phyloP scores from a whole-genome alignment of 2,329 filamentous ascomycete species.

The Cytospora mali region DNA sequence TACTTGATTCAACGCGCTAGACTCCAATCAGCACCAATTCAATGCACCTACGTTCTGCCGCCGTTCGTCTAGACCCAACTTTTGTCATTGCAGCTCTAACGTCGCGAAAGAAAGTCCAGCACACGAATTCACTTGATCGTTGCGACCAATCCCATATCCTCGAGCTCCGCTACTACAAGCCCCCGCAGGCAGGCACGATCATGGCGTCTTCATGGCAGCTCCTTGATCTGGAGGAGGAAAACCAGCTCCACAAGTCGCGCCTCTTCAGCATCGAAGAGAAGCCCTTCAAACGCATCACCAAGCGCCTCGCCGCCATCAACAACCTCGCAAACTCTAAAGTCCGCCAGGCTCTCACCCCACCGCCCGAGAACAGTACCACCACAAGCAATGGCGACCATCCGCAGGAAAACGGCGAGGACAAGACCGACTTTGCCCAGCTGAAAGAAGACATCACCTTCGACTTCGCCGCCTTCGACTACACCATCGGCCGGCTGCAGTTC shows the following conservation, averaged over 20 bases:
- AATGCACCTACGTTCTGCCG: not conserved
- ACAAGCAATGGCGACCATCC: constrained; percentile 25
- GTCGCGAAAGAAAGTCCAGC: not conserved
- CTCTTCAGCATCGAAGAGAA: constrained; percentile 90
- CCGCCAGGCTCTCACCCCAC: constrained; percentile 64
- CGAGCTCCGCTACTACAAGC: not conserved
- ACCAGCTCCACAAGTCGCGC: constrained; percentile 83
- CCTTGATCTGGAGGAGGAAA: constrained; percentile 75
- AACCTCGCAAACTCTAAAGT: constrained; percentile 59
- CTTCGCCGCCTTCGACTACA: constrained; percentile 84
- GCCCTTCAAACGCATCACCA: constrained; percentile 85
- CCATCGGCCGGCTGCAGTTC: constrained; percentile 85
- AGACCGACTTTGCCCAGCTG: constrained; percentile 63
- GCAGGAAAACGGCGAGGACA: constrained; percentile 42
- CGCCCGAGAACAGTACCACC: constrained; percentile 59
- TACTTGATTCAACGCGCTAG: not conserved
- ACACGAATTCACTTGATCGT: not conserved
- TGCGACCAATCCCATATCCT: not conserved
- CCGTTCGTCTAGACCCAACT: not conserved
- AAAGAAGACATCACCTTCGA: constrained; percentile 85
- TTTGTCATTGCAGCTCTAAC: not conserved
- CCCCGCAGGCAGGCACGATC: constrained; percentile 6
- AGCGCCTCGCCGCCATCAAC: constrained; percentile 72
- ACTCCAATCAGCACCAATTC: not conserved
- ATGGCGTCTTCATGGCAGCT: constrained; percentile 61